Evolutionary conservation across 2,329 filamentous ascomycete species (phyloP).

Genomic region (Tothia fuscella): DNA sequence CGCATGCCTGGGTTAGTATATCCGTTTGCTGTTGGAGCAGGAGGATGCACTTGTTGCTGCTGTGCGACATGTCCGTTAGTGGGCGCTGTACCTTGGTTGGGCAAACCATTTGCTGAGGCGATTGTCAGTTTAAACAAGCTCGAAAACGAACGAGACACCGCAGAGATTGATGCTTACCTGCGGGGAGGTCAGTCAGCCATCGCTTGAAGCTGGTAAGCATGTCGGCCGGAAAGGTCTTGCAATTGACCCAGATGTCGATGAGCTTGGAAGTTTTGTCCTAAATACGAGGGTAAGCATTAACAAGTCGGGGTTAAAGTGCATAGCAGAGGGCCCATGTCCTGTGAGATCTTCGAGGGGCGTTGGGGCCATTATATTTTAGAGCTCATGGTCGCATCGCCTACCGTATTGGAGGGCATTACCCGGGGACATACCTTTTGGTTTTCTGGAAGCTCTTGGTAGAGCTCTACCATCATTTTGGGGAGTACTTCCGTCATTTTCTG

Average conservation of each 20-base stretch:
- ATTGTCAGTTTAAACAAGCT: background rate
- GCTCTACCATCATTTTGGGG: slow-evolving; percentile 89
- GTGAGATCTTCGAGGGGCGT: background rate
- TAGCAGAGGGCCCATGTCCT: background rate
- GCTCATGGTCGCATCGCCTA: background rate
- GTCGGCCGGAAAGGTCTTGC: slow-evolving; percentile 71
- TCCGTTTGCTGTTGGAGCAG: too few species aligned
- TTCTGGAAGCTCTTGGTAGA: slow-evolving; percentile 73
- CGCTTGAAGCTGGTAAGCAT: slow-evolving; percentile 78
- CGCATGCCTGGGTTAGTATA: slow-evolving; percentile 3
- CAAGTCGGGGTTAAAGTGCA: background rate
- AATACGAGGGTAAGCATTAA: slow-evolving; percentile 21
- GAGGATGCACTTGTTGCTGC: slow-evolving; percentile 10
- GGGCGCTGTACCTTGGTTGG: slow-evolving; percentile 9
- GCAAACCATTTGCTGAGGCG: slow-evolving; percentile 4
- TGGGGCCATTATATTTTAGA: background rate
- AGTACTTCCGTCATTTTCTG: slow-evolving; percentile 94
- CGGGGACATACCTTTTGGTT: slow-evolving; percentile 86
- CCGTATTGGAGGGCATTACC: background rate
- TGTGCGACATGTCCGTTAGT: background rate
- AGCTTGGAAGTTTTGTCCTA: slow-evolving; percentile 95
- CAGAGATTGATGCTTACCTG: too few species aligned
- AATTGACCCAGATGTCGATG: slow-evolving; percentile 95
- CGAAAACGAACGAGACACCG: background rate
- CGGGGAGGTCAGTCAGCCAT: slow-evolving; percentile 51